These are phyloP conservation scores for Diaporthe velutina DNA, from an alignment of 2,329 filamentous ascomycete genomes.

Conservation along the genomic window DNA sequence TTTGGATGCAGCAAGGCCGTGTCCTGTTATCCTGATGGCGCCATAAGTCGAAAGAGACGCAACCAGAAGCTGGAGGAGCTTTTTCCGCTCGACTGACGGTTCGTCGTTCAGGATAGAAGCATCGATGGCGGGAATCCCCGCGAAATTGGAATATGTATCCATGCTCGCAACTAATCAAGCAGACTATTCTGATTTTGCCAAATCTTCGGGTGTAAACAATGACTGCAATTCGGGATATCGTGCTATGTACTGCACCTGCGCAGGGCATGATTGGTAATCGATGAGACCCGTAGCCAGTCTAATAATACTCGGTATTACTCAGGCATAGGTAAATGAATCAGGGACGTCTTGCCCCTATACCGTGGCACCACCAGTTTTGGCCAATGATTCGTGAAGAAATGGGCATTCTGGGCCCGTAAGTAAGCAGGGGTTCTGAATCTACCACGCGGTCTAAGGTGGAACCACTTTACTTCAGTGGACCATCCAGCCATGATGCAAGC, in stretches of 20 bases:
- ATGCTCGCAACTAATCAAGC: neutral
- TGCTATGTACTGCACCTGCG: neutral
- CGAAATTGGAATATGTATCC: constrained; percentile 9
- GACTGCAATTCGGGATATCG: neutral
- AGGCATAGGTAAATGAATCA: neutral
- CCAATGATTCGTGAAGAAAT: neutral
- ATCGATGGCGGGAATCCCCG: constrained; percentile 1
- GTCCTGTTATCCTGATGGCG: neutral
- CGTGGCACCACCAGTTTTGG: neutral
- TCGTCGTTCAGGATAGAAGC: constrained; percentile 8
- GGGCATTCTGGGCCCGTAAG: neutral
- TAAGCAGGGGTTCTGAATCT: neutral
- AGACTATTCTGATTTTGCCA: neutral
- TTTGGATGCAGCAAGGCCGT: neutral
- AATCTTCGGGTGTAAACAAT: neutral
- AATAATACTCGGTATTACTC: neutral
- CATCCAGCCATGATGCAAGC: neutral
- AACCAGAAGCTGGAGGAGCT: neutral
- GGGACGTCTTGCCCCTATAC: neutral
- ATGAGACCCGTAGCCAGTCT: neutral
- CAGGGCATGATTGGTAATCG: neutral
- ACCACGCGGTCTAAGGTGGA: neutral
- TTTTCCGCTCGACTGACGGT: neutral
- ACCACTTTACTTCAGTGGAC: neutral
- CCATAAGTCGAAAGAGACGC: constrained; percentile 8